Evolutionary conservation across 2,329 filamentous ascomycete genomes (phyloP).

Genomic region (Colletotrichum sidae): DNA sequence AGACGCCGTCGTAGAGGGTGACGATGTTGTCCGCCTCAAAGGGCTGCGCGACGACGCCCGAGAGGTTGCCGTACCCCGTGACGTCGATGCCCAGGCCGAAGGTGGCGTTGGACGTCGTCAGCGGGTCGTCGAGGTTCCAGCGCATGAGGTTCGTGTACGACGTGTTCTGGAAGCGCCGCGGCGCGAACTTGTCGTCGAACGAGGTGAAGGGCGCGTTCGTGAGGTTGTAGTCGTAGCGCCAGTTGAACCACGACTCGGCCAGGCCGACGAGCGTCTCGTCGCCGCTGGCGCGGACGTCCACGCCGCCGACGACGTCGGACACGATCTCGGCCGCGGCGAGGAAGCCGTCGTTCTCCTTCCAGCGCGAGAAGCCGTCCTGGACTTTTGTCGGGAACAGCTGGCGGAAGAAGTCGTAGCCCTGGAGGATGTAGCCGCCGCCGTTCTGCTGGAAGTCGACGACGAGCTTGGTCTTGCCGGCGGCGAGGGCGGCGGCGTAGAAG

Average conservation of each 20-base stretch:
- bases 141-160: conserved; percentile 65
- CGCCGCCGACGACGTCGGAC: conserved; percentile 55
- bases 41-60: conserved; percentile 58
- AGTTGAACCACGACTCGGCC: conserved; percentile 64
- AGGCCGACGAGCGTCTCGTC: conserved; percentile 49
- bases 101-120: conserved; percentile 54
- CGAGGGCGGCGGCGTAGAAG: conserved; percentile 49
- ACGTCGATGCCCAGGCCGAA: conserved; percentile 59
- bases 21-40: conserved; percentile 70
- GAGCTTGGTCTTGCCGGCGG: conserved; percentile 68
- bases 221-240: conserved; percentile 61
- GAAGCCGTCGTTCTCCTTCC: conserved; percentile 55
- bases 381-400: conserved; percentile 59
- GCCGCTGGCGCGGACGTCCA: conserved; percentile 58
- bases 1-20: conserved; percentile 69
- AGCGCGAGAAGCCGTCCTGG: conserved; percentile 52
- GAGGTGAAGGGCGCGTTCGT: conserved; percentile 63
- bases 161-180: conserved; percentile 57
- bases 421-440: conserved; percentile 67
- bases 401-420: conserved; percentile 70
- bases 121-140: conserved; percentile 60
- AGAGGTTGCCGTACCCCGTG: conserved; percentile 60
- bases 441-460: conserved; percentile 70
- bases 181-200: conserved; percentile 57
- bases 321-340: conserved; percentile 56